Base-by-base conservation (phyloP, 73 alveolate species). In the Paramecium biaurelia region DNA sequence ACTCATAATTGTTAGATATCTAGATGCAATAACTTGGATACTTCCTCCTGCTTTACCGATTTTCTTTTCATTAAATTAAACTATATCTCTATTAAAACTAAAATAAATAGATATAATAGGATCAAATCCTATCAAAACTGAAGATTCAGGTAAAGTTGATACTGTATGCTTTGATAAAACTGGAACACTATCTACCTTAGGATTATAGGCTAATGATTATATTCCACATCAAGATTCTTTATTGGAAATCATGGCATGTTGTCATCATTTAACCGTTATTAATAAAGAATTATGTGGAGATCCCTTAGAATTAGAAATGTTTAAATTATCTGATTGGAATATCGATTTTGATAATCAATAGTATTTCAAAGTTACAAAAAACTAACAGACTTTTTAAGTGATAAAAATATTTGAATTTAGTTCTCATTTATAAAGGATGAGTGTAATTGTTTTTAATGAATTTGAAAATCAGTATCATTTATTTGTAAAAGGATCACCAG, bases 401-500 rank as follows among this genome's bases (percentile, higher is more conserved):
- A 23, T 92, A 9, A 93, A 92, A 45, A 85, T 94, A 86, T 92
- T 93, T 79, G 98, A 95, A 30, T 95, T 95, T 63, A 68, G 92
- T 10, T 93, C 97, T 5, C 92, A 57, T 53, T 72, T 85, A 10
- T 92, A 92, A 70, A 74, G 94, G 21, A 95, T 95, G 98, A 87
- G 95, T 8, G 96, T 93, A 1, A 72, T 95, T 1, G 94, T 72
- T 21, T 56, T 86, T 32, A 70, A 93, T 45, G 32, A 18, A 14
- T 18, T 63, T 12, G 43, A 20, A 49, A 86, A 86, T 53, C 11
- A 57, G n/a, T 92, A 92, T 67, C 74, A 93, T 76, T 87, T 94
- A 20, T 97, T 86, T 93, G 93, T 95, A 8, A 97, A 97, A 84
- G 99, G 99, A 3, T 92, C 98, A 26, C 99, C 99, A 2, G 99